phyloP scores from a whole-genome alignment of 1,284 basidiomycete genomes.

The Hymenochaete sp. region DNA sequence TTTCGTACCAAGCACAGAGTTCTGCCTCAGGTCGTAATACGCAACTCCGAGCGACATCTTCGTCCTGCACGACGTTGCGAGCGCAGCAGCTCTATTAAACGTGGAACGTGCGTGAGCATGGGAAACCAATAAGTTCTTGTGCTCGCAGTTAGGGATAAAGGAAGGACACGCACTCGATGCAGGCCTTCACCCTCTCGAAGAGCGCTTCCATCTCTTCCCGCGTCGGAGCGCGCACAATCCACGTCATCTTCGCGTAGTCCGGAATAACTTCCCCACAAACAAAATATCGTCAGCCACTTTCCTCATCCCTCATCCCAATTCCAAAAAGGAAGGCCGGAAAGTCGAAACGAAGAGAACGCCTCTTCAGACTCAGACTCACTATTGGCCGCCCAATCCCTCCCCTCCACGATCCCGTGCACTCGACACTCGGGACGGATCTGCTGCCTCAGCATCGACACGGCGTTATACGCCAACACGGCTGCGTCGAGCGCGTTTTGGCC shows the following conservation, averaged over 20 bases:
- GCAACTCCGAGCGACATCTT: conserved; percentile 34
- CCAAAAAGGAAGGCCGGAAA: background rate
- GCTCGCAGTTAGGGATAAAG: background rate
- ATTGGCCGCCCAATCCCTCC: conserved; percentile 53
- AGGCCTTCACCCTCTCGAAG: conserved; percentile 49
- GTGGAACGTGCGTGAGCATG: background rate
- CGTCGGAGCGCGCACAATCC: conserved; percentile 65
- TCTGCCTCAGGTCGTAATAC: conserved; percentile 58
- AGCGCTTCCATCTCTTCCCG: conserved; percentile 49
- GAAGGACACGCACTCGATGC: conserved; percentile 53
- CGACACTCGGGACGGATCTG: conserved; percentile 55
- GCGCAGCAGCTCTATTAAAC: conserved; percentile 49
- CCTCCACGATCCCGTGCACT: conserved; percentile 60
- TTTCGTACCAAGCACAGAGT: conserved; percentile 43
- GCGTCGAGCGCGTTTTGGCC: conserved; percentile 43
- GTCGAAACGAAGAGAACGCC: background rate
- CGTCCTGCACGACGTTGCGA: conserved; percentile 61
- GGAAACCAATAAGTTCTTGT: background rate
- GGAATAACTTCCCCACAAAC: conserved; percentile 54
- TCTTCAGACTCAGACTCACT: conserved; percentile 29
- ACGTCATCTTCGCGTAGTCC: conserved; percentile 64
- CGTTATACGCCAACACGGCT: conserved; percentile 35
- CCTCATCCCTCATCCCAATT: background rate
- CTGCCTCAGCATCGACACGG: conserved; percentile 58
- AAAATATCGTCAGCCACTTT: background rate